These are phyloP conservation scores for Lanmaoa pseudosensibilis DNA, from an alignment of 768 basidiomycete genomes.

Conservation along the genomic window DNA sequence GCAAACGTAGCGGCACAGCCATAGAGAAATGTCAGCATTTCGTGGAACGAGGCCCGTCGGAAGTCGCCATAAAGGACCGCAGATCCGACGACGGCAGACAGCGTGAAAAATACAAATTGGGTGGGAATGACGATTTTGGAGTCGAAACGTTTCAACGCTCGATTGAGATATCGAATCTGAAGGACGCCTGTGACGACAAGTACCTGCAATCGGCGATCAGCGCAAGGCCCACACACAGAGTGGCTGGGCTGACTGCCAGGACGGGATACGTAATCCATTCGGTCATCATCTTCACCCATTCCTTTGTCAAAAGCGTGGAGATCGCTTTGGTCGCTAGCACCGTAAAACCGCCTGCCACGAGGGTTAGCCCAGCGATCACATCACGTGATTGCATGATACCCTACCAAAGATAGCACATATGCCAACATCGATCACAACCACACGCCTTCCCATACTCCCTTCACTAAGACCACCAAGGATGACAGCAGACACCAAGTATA, in stretches of 20 bases:
- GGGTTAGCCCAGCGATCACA: not conserved
- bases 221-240: not conserved
- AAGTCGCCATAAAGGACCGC: conserved; percentile 96
- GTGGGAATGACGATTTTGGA: conserved; percentile 93
- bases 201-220: conserved; percentile 44
- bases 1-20: conserved; percentile 87
- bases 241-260: conserved; percentile 51
- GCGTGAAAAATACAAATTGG: conserved; percentile 93
- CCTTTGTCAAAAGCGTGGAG: conserved; percentile 77
- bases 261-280: conserved; percentile 85
- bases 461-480: conserved; percentile 69
- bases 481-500: conserved; percentile 58
- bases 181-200: conserved; percentile 71
- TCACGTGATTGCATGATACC: conserved; percentile 8
- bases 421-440: conserved; percentile 84
- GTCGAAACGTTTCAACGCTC: conserved; percentile 91
- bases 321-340: conserved; percentile 92
- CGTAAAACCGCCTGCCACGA: conserved; percentile 77
- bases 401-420: conserved; percentile 83
- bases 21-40: conserved; percentile 80
- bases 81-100: conserved; percentile 90
- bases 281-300: conserved; percentile 74
- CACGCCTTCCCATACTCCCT: conserved; percentile 56
- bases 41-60: conserved; percentile 74
- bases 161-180: conserved; percentile 82